phyloP scores from a whole-genome alignment of 2,329 filamentous ascomycete species.

The Juglanconis juglandina region DNA sequence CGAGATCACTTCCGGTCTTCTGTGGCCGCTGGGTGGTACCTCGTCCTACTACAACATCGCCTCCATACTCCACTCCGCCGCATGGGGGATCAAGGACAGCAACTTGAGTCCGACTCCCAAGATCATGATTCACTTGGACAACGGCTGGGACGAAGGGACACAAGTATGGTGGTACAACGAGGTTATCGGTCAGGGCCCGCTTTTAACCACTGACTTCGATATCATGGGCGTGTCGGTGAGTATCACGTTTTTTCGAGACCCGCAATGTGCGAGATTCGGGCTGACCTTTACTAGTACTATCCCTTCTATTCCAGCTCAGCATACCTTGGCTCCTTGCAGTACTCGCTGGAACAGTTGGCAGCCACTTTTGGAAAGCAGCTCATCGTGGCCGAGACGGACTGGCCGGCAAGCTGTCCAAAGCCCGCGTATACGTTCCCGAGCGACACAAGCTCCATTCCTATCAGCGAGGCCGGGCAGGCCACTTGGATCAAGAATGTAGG shows the following conservation, averaged over 20 bases:
- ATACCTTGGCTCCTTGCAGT: slow-evolving; percentile 54
- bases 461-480: slow-evolving; percentile 60
- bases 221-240: slow-evolving; percentile 61
- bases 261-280: no score
- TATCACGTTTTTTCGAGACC: no score
- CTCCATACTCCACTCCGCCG: slow-evolving; percentile 59
- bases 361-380: slow-evolving; percentile 62
- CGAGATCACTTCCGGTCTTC: slow-evolving; percentile 64
- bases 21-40: slow-evolving; percentile 62
- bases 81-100: slow-evolving; percentile 62
- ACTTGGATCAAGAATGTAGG: slow-evolving; percentile 61
- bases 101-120: slow-evolving; percentile 54
- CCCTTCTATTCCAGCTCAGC: slow-evolving; percentile 64
- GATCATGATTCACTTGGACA: slow-evolving; percentile 73
- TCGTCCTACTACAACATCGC: slow-evolving; percentile 60
- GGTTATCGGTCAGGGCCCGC: slow-evolving; percentile 49
- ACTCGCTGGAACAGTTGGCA: slow-evolving; percentile 56
- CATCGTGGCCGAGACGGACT: slow-evolving; percentile 67
- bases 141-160: slow-evolving; percentile 67
- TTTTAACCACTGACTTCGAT: slow-evolving; percentile 58
- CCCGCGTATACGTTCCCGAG: slow-evolving; percentile 57
- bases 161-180: slow-evolving; percentile 60
- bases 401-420: slow-evolving; percentile 63
- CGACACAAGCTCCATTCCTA: slow-evolving; percentile 58
- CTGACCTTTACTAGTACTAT: slow-evolving; percentile 47